A percentile compares a stretch with the other conserved stretches of the same genome.
phyloP scores from a whole-genome alignment of 2,329 filamentous ascomycete genomes.

The Colletotrichum neosansevieriae region DNA sequence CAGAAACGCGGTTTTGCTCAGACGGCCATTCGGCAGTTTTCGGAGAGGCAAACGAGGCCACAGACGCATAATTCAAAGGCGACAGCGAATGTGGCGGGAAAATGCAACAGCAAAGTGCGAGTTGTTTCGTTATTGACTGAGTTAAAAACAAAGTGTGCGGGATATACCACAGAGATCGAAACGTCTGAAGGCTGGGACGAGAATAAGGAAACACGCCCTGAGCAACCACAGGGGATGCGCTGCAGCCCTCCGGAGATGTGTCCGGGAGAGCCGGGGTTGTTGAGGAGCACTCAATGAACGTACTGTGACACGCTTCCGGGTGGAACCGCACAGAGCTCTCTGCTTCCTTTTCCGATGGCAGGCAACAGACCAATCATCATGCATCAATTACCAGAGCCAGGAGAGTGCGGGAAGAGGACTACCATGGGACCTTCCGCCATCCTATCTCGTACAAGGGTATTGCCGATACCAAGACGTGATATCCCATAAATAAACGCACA shows the following conservation, averaged over 20 bases:
- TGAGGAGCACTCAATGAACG: slow-evolving; percentile 6
- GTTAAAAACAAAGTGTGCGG: not conserved
- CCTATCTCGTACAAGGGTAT: not conserved
- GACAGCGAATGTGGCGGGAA: too few species aligned
- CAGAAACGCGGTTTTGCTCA: not conserved
- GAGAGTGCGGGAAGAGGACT: not conserved
- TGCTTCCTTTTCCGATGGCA: slow-evolving; percentile 19
- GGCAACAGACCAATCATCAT: not conserved
- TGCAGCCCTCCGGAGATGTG: slow-evolving; percentile 29
- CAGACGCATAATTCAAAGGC: not conserved
- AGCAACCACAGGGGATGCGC: slow-evolving; percentile 4
- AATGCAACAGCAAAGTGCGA: too few species aligned
- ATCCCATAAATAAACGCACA: slow-evolving; percentile 15
- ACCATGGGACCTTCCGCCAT: slow-evolving; percentile 6
- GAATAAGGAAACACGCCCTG: slow-evolving; percentile 9
- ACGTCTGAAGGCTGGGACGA: slow-evolving; percentile 16
- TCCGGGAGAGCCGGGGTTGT: slow-evolving; percentile 27
- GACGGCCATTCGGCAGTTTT: slow-evolving; percentile 12
- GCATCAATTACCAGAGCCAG: slow-evolving; percentile 1
- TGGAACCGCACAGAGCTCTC: slow-evolving; percentile 16
- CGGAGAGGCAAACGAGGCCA: not conserved
- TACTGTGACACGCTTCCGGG: not conserved
- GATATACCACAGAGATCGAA: not conserved
- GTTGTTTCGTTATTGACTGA: not conserved
- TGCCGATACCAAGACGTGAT: slow-evolving; percentile 4